These are phyloP conservation scores for Boeremia lycopersici DNA, from an alignment of 2,329 filamentous ascomycete species.

Conservation along the genomic window DNA sequence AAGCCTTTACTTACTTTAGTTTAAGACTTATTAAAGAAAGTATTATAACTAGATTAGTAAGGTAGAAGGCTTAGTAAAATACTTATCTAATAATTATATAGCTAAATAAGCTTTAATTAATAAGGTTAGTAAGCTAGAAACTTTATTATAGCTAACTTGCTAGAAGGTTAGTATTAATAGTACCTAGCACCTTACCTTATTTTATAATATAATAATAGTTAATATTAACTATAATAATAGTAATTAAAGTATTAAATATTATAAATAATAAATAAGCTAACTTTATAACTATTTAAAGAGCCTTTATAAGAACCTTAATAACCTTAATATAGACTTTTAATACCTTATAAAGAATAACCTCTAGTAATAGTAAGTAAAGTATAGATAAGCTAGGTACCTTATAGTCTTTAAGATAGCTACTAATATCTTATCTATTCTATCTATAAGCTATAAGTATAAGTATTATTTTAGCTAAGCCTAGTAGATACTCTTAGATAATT, in stretches of 20 bases:
- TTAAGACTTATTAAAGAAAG: not conserved
- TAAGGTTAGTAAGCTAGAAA: not conserved
- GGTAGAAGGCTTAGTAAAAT: too few relatives aligned
- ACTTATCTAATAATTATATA: too few relatives aligned
- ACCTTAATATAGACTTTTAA: not conserved
- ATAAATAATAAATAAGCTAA: not conserved
- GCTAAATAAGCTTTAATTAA: not conserved
- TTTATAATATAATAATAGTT: too few relatives aligned
- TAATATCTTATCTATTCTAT: not conserved
- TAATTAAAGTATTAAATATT: not conserved
- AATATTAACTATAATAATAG: not conserved
- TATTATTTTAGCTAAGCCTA: too few relatives aligned
- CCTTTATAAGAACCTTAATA: not conserved
- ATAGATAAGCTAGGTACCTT: not conserved
- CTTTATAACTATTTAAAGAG: not conserved
- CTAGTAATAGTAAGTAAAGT: not conserved
- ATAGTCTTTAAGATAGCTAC: not conserved
- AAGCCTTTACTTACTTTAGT: not conserved
- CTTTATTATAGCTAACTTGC: too few relatives aligned
- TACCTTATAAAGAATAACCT: not conserved
- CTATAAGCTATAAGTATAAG: too few relatives aligned
- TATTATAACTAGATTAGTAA: not conserved
- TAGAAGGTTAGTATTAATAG: too few relatives aligned
- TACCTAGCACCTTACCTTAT: too few relatives aligned
- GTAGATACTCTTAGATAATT: too few relatives aligned